Evolutionary conservation across 768 basidiomycete genomes (phyloP), one percentile per base, ranked within the genome.

Genomic region (Bullera alba): DNA sequence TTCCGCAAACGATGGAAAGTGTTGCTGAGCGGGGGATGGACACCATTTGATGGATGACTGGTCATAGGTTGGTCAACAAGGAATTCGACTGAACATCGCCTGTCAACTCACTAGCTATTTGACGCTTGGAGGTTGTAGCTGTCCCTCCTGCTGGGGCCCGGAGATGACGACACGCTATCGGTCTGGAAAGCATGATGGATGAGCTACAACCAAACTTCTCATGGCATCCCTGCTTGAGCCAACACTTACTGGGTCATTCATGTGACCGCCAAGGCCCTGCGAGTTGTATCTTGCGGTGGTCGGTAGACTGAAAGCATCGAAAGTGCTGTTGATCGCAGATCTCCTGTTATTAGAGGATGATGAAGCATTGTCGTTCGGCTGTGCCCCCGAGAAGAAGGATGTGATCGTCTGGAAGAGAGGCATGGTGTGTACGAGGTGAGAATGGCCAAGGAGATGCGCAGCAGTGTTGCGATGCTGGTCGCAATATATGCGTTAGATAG

Each of bases 261-360:
- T 32, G 25, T 42, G 46, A 14, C 39, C 48, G 42, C 48, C 46
- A 34, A 41, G 19, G 12, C 47, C 56, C 14, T 51, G 46, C 2
- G 45, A 47, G 37, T 48, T 45, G 26, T 48, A 41, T 17, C 55
- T 51, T 29, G 36, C 38, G n/a, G 63, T 56, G 2, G 81, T 81
- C 38, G 87, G 86, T 28, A 93, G 77, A 42, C 86, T 85, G 74
- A 92, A 92, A 55, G 90, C 88, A 70, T 91, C 88, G 66, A 85
- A 81, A 5, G 89, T 91, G 15, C 81, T 81, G 27, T 80, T 81
- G 58, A 90, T 80, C 25, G 85, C 81, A 70, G 59, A 53, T 23
- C 61, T 38, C 35, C 63, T 37, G 8, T 60, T 51, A 5, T 49
- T 39, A 25, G 54, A 52, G 1, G 58, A 53, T 16, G 61, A 59